Evolutionary conservation across 2,329 filamentous ascomycete species (phyloP).

Genomic region (Lojkania enalia): DNA sequence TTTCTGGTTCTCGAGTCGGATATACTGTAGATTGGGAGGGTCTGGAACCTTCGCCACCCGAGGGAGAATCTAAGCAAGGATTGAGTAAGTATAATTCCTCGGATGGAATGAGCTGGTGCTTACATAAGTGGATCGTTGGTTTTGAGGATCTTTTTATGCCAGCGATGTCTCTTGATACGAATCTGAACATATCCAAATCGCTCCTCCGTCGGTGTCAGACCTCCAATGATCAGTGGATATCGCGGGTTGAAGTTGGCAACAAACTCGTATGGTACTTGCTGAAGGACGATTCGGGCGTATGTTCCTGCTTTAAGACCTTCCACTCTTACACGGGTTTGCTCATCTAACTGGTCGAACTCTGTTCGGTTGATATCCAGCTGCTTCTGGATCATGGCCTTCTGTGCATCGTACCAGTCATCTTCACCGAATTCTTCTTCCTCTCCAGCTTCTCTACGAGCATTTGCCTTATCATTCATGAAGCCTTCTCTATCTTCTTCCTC

Average conservation of each 20-base stretch:
- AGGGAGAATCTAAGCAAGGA: no score
- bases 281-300: slow-evolving; percentile 88
- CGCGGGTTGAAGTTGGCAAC: slow-evolving; percentile 78
- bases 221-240: slow-evolving; percentile 84
- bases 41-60: slow-evolving; percentile 94
- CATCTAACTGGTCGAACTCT: slow-evolving; percentile 87
- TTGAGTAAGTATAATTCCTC: no score
- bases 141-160: slow-evolving; percentile 99
- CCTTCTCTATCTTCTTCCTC: slow-evolving; percentile 98
- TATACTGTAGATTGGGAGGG: slow-evolving; percentile 89
- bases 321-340: slow-evolving; percentile 77
- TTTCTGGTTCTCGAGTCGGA: slow-evolving; percentile 92
- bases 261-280: slow-evolving; percentile 90
- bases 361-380: slow-evolving; percentile 95
- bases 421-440: slow-evolving; percentile 84
- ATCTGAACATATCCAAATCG: slow-evolving; percentile 95
- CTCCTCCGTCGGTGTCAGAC: slow-evolving; percentile 91
- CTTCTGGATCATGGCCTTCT: slow-evolving; percentile 93
- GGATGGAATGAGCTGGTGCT: no score
- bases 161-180: slow-evolving; percentile 93
- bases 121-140: slow-evolving; percentile 97
- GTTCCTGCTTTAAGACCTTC: slow-evolving; percentile 92
- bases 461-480: slow-evolving; percentile 85
- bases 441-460: slow-evolving; percentile 69
- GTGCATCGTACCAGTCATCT: slow-evolving; percentile 97